Conservation (phyloP, 192 early-diverging fungal genomes). For the Backusella morwellensis region DNA sequence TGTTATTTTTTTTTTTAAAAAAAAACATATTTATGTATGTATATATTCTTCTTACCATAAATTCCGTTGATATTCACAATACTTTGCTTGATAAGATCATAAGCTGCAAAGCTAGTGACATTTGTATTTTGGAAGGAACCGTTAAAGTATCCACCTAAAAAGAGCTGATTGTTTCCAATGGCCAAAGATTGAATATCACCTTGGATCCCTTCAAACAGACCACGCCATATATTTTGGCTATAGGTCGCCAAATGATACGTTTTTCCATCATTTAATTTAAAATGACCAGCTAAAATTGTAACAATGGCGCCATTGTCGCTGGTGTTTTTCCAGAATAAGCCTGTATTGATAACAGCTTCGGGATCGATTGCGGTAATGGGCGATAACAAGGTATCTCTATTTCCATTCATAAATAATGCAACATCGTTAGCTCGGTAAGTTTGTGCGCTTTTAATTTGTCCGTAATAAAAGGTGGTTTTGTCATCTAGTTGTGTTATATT, state of each 20-base stretch:
- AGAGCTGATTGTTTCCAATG: conserved; percentile 46
- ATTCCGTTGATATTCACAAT: conserved; percentile 24
- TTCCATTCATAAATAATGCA: conserved; percentile 4
- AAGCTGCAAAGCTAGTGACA: conserved; percentile 41
- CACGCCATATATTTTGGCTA: conserved; percentile 41
- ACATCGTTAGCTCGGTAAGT: conserved; percentile 3
- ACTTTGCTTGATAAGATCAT: conserved; percentile 43
- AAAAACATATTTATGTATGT: neutral
- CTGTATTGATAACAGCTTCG: conserved; percentile 44
- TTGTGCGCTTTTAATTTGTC: conserved; percentile 20
- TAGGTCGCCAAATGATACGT: conserved; percentile 44
- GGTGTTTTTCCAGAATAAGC: conserved; percentile 50
- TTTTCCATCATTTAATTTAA: conserved; percentile 31
- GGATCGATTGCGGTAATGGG: neutral
- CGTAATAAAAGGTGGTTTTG: conserved; percentile 10
- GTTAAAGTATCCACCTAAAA: conserved; percentile 54
- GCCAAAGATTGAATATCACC: conserved; percentile 52
- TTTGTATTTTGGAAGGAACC: conserved; percentile 11
- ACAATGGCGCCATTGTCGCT: conserved; percentile 13
- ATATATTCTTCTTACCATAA: neutral
- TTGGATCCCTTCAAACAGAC: conserved; percentile 32
- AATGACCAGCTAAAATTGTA: conserved; percentile 53
- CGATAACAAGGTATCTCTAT: neutral
- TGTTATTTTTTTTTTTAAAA: neutral
- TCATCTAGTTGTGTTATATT: neutral